Conservation (phyloP, 2,329 filamentous ascomycete genomes). For the Trichophyton benhamiae region DNA sequence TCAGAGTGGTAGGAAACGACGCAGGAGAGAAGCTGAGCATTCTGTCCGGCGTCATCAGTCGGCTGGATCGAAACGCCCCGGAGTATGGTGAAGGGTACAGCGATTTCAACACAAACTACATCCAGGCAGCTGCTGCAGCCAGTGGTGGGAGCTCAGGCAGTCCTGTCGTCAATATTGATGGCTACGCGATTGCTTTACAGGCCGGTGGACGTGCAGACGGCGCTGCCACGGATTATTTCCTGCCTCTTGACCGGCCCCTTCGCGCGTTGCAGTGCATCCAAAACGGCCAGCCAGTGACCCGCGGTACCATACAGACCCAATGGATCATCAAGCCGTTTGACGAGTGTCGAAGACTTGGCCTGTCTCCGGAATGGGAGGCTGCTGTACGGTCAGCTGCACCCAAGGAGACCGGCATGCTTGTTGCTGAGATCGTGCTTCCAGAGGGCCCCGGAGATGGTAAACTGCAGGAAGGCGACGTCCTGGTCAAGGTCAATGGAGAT, state of each 20-base stretch:
- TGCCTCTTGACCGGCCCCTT: conserved; percentile 80
- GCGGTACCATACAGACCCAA: conserved; percentile 95
- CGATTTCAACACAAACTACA: conserved; percentile 94
- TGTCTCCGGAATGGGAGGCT: conserved; percentile 76
- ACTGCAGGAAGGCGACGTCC: conserved; percentile 84
- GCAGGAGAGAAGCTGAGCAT: conserved; percentile 98
- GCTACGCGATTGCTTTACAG: conserved; percentile 81
- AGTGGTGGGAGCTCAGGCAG: conserved; percentile 97
- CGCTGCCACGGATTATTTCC: conserved; percentile 93
- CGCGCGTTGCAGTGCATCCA: conserved; percentile 79
- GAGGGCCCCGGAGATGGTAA: conserved; percentile 77
- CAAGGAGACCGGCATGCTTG: conserved; percentile 90
- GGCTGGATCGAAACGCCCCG: conserved; percentile 88
- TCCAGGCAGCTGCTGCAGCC: conserved; percentile 91
- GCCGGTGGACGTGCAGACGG: conserved; percentile 88
- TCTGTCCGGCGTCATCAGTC: conserved; percentile 89
- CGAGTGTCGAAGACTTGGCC: conserved; percentile 78
- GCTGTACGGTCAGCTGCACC: conserved; percentile 73
- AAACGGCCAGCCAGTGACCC: conserved; percentile 59
- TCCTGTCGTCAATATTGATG: conserved; percentile 92
- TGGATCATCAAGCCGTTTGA: conserved; percentile 97
- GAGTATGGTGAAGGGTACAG: conserved; percentile 97
- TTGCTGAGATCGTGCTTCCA: conserved; percentile 87
- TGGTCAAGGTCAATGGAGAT: conserved; percentile 87
- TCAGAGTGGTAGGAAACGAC: conserved; percentile 95